phyloP scores from a whole-genome alignment of 2,329 filamentous ascomycete species.

The Colletotrichum endophyticum region DNA sequence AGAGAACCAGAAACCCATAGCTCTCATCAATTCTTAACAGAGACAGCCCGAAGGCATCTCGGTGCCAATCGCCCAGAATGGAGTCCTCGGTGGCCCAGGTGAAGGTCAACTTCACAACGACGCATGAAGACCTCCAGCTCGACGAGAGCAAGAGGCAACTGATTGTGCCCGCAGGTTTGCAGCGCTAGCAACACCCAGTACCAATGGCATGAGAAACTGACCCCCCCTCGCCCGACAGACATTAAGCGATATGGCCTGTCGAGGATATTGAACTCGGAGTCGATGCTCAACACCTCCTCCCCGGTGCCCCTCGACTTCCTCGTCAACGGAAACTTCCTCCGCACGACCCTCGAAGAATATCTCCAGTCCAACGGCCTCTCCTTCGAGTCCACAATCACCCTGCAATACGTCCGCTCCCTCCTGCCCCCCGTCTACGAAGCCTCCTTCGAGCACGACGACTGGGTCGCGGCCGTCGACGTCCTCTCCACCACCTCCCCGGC shows the following conservation, averaged over 20 bases:
- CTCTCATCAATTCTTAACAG: neutral
- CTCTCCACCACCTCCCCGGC: conserved; percentile 71
- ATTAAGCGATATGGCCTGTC: conserved; percentile 75
- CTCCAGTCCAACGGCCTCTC: conserved; percentile 86
- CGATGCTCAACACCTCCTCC: conserved; percentile 67
- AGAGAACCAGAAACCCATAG: neutral
- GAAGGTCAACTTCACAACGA: conserved; percentile 72
- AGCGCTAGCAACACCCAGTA: neutral
- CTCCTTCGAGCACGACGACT: conserved; percentile 96
- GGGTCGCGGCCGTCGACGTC: conserved; percentile 88
- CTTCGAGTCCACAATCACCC: conserved; percentile 81
- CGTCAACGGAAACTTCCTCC: conserved; percentile 90
- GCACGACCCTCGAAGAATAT: conserved; percentile 89
- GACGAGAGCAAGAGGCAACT: conserved; percentile 67
- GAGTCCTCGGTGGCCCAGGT: conserved; percentile 56
- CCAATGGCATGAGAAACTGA: conserved; percentile 4
- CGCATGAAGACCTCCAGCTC: conserved; percentile 65
- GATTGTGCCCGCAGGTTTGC: conserved; percentile 64
- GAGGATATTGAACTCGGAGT: conserved; percentile 73
- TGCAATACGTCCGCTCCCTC: conserved; percentile 93
- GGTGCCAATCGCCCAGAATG: conserved; percentile 31
- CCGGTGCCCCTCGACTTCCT: conserved; percentile 92
- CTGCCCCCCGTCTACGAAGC: conserved; percentile 89
- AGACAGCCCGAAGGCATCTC: neutral
- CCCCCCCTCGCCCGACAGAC: conserved; percentile 43